phyloP scores from a whole-genome alignment of 225 moss, liverwort and hornwort genomes.

The Pseudoscleropodium purum region DNA sequence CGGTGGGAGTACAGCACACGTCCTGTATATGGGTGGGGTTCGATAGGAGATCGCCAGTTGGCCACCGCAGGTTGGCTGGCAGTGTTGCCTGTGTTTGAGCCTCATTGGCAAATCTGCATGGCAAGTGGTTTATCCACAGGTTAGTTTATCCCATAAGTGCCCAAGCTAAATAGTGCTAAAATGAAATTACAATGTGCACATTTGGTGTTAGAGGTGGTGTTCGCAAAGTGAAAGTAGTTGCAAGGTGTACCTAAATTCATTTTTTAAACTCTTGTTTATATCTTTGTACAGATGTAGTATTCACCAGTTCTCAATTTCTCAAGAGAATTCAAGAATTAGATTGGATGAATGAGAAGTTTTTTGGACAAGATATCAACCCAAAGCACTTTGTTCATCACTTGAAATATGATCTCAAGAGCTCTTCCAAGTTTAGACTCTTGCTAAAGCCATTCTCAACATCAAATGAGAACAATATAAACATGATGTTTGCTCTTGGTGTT shows the following conservation, averaged over 20 bases:
- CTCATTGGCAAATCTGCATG: slow-evolving; percentile 99
- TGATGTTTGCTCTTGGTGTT: background rate
- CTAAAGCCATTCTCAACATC: background rate
- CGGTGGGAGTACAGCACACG: slow-evolving; percentile 89
- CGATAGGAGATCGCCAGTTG: slow-evolving; percentile 47
- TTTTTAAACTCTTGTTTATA: background rate
- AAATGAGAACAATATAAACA: background rate
- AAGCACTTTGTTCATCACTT: background rate
- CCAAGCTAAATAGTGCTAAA: background rate
- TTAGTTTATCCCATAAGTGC: background rate
- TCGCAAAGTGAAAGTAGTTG: background rate
- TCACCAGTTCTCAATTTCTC: background rate
- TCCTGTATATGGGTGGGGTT: slow-evolving; percentile 86
- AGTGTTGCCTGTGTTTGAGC: slow-evolving; percentile 78
- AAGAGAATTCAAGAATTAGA: background rate
- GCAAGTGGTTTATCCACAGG: slow-evolving; percentile 90
- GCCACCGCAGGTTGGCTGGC: slow-evolving; percentile 97
- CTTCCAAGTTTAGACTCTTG: background rate
- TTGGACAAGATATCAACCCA: too few species aligned
- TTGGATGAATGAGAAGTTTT: background rate
- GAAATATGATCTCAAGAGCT: background rate
- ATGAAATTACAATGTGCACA: background rate
- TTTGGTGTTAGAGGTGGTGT: background rate
- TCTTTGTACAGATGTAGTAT: background rate
- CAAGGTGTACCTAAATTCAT: background rate